Evolutionary conservation across 257 asterid genomes (phyloP).

Genomic region (Salvia splendens): DNA sequence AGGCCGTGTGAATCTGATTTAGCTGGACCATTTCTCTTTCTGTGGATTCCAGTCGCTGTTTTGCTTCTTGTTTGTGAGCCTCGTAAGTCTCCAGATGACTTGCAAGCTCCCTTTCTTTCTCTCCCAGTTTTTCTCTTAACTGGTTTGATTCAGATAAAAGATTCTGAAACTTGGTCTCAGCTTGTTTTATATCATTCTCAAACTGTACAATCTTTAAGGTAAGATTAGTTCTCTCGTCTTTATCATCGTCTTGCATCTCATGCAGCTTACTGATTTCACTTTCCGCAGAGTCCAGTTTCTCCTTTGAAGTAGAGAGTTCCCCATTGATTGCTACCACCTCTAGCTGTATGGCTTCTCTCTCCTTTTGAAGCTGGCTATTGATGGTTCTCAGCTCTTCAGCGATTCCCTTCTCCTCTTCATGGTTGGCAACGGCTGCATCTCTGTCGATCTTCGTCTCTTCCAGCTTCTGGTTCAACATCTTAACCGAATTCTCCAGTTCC

Average conservation of each 20-base stretch:
- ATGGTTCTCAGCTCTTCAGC: too few relatives aligned
- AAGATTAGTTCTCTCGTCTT: conserved; percentile 45
- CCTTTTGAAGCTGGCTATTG: too few relatives aligned
- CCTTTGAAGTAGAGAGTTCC: conserved; percentile 41
- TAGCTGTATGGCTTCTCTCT: conserved; percentile 16
- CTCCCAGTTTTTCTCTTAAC: conserved; percentile 32
- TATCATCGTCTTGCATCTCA: conserved; percentile 31
- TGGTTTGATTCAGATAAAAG: conserved; percentile 44
- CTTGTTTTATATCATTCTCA: conserved; percentile 39
- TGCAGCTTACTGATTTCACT: conserved; percentile 45
- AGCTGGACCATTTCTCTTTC: conserved; percentile 46
- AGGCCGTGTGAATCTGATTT: conserved; percentile 26
- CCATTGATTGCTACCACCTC: conserved; percentile 49
- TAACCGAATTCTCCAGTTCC: conserved; percentile 47
- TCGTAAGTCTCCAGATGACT: conserved; percentile 40
- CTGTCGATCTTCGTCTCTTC: conserved; percentile 43
- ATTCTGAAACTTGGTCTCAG: conserved; percentile 43
- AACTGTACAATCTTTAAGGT: conserved; percentile 40
- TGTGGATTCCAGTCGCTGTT: conserved; percentile 46
- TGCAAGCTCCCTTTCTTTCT: conserved; percentile 39
- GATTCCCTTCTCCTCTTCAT: conserved; percentile 36
- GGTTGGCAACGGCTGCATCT: conserved; percentile 39
- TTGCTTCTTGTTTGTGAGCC: conserved; percentile 41
- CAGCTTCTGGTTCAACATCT: conserved; percentile 50
- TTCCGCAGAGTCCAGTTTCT: conserved; percentile 47